A percentile compares a stretch with the other conserved stretches of the same genome.
Conservation (phyloP, 352 stramenopile genomes). For the Phytophthora foliorum region DNA sequence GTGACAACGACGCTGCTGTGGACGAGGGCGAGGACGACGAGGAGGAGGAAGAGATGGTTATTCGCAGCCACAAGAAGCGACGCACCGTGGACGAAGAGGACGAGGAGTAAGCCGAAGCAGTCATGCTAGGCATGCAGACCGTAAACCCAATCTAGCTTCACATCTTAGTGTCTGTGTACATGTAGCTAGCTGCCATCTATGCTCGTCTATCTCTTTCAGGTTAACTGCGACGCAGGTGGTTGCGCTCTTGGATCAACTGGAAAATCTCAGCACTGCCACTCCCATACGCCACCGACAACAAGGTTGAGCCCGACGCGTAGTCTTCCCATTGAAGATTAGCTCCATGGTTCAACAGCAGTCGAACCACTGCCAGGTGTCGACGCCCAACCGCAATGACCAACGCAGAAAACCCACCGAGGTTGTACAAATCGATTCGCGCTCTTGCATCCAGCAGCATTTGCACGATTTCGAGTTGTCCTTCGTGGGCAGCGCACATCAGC, state of each 20-base stretch:
- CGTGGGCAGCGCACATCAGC: constrained; percentile 38
- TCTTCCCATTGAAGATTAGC: constrained; percentile 32
- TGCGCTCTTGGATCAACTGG: constrained; percentile 20
- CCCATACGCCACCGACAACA: constrained; percentile 27
- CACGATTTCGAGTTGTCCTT: constrained; percentile 27
- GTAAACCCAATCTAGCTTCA: constrained; percentile 12
- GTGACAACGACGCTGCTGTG: constrained; percentile 56
- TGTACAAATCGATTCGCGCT: constrained; percentile 18
- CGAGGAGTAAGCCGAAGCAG: constrained; percentile 66
- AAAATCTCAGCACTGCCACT: constrained; percentile 25
- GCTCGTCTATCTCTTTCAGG: constrained; percentile 1
- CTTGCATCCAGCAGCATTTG: constrained; percentile 20
- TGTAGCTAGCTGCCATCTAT: background rate
- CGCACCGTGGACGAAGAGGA: constrained; percentile 86
- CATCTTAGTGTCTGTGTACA: constrained; percentile 8
- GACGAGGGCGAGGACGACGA: constrained; percentile 81
- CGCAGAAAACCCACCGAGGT: constrained; percentile 28
- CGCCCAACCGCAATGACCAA: constrained; percentile 30
- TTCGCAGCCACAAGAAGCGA: constrained; percentile 81
- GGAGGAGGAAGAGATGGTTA: constrained; percentile 79
- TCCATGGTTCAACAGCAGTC: constrained; percentile 25
- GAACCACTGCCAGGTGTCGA: constrained; percentile 23
- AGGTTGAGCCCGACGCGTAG: constrained; percentile 30
- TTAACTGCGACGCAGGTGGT: constrained; percentile 18
- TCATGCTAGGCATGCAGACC: background rate